Evolutionary conservation across 306 rosid species (phyloP).

Genomic region (Ormosia emarginata): DNA sequence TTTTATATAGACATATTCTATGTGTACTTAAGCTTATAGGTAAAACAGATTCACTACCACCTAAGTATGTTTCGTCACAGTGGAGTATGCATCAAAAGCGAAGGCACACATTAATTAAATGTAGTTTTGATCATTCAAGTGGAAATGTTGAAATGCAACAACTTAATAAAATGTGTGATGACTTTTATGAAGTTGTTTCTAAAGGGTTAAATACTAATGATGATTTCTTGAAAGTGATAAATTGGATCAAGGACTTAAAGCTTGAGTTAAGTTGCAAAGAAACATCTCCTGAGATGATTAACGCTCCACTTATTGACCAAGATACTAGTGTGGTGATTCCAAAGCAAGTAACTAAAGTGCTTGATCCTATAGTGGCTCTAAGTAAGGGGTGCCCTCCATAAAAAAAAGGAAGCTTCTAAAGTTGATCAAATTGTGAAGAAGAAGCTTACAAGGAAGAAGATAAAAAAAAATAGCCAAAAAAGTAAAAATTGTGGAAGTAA

Average conservation of each 20-base stretch:
- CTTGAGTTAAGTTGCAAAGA: too few species aligned
- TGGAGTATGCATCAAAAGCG: background rate
- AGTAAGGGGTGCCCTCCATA: background rate
- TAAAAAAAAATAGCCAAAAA: background rate
- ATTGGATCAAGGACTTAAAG: too few species aligned
- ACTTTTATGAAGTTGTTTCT: too few species aligned
- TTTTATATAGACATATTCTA: too few species aligned
- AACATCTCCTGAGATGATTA: background rate
- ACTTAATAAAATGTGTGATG: too few species aligned
- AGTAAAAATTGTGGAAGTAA: too few species aligned
- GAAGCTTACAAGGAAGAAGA: background rate
- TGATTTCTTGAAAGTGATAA: too few species aligned
- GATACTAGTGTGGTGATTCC: background rate
- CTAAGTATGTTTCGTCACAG: background rate
- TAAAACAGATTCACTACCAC: background rate
- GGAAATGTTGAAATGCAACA: background rate
- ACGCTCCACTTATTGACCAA: too few species aligned
- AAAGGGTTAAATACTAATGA: too few species aligned
- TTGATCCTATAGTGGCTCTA: background rate
- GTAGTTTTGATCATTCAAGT: background rate
- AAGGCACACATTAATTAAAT: background rate
- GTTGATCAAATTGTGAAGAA: background rate
- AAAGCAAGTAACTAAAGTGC: background rate
- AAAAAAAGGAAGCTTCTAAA: background rate
- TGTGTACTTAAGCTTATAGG: background rate